Percentiles rank a stretch among this genome's conserved stretches.
These are phyloP conservation scores for Plasmodium blacklocki DNA, from an alignment of 169 alveolate genomes.

Conservation along the genomic window DNA sequence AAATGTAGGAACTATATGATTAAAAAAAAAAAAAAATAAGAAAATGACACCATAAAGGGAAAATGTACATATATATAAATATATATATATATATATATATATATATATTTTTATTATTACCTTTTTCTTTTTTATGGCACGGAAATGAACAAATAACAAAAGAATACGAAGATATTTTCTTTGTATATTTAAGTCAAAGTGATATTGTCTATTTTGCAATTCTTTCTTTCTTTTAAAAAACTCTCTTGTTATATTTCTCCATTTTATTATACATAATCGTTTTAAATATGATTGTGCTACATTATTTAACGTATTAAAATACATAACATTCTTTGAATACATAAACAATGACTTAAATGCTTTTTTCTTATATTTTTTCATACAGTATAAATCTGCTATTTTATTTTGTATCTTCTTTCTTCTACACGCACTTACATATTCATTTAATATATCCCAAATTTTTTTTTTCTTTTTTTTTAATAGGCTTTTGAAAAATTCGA, in stretches of 20 bases:
- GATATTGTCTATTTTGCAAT: neutral
- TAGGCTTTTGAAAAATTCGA: constrained; percentile 25
- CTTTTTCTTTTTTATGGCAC: constrained; percentile 25
- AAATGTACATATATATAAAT: neutral
- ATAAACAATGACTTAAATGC: constrained; percentile 30
- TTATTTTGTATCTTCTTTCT: constrained; percentile 37
- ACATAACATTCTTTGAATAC: constrained; percentile 36
- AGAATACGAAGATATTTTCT: constrained; percentile 13
- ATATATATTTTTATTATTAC: neutral
- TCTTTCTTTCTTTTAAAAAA: constrained; percentile 21
- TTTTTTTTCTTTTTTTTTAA: constrained; percentile 45
- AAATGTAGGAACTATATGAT: constrained; percentile 18
- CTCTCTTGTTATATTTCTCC: constrained; percentile 29
- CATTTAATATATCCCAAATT: neutral
- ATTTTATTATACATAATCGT: constrained; percentile 33
- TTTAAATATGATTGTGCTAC: constrained; percentile 26
- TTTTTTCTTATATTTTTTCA: constrained; percentile 33
- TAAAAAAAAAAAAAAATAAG: constrained; percentile 1
- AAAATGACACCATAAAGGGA: neutral
- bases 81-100: neutral
- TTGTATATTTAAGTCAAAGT: constrained; percentile 13
- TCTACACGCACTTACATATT: constrained; percentile 13
- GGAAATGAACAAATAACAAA: constrained; percentile 1
- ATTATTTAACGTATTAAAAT: constrained; percentile 19
- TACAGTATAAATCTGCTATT: constrained; percentile 19